Evolutionary conservation across 225 moss, liverwort and hornwort genomes (phyloP).

Genomic region (Climacium dendroides): DNA sequence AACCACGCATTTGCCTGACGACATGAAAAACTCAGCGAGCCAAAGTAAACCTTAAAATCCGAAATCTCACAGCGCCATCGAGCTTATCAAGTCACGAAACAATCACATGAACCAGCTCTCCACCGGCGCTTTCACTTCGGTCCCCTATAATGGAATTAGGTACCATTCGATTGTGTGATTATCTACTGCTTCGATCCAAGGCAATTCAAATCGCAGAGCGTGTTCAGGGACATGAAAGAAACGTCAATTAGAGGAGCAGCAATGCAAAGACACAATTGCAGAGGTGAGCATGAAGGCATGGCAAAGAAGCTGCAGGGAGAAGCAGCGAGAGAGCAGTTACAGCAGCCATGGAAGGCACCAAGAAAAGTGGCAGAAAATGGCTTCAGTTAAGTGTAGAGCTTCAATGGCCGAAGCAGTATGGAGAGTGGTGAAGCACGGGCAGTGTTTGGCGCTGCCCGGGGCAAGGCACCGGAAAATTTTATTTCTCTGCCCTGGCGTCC

Average conservation of each 20-base stretch:
- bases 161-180: background rate
- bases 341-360: conserved; percentile 24
- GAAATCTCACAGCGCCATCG: background rate
- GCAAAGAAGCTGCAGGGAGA: conserved; percentile 8
- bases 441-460: background rate
- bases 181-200: background rate
- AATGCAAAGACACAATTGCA: background rate
- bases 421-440: background rate
- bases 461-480: background rate
- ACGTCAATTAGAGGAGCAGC: background rate
- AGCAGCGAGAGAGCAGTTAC: conserved; percentile 31
- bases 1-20: background rate
- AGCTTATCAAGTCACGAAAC: background rate
- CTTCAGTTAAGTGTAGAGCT: background rate
- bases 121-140: background rate
- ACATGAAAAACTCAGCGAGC: background rate
- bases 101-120: background rate
- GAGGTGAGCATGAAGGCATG: background rate
- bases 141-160: background rate
- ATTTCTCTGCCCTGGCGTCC: background rate
- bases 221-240: background rate
- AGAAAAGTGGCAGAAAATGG: conserved; percentile 10
- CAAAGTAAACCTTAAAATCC: background rate
- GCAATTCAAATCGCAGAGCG: background rate
- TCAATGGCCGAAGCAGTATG: background rate